Evolutionary conservation across 2,329 filamentous ascomycete genomes (phyloP).

Genomic region (Apiospora pterosperma): DNA sequence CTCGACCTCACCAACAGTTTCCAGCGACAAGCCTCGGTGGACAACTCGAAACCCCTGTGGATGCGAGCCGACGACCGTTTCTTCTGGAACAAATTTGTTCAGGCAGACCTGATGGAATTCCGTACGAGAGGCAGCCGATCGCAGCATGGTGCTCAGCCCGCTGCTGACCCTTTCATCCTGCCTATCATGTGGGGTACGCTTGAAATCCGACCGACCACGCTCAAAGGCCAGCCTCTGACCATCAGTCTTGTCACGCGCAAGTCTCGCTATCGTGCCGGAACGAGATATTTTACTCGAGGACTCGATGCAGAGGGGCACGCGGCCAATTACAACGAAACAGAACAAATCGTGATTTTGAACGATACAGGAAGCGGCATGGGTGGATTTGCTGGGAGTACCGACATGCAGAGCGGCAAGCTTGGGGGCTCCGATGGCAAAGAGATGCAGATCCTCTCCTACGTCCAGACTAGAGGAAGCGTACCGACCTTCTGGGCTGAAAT

Average conservation of each 20-base stretch:
- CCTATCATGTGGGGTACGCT: slow-evolving; percentile 97
- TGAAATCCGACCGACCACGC: slow-evolving; percentile 79
- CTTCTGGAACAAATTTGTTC: slow-evolving; percentile 96
- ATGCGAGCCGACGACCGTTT: slow-evolving; percentile 92
- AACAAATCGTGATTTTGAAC: slow-evolving; percentile 87
- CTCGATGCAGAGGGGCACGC: slow-evolving; percentile 91
- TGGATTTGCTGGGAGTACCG: slow-evolving; percentile 74
- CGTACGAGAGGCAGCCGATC: slow-evolving; percentile 61
- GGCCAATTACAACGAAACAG: slow-evolving; percentile 99
- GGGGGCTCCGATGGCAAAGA: slow-evolving; percentile 62
- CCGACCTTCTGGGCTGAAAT: slow-evolving; percentile 96
- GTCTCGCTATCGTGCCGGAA: slow-evolving; percentile 84
- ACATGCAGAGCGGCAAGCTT: slow-evolving; percentile 71
- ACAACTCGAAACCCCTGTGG: slow-evolving; percentile 76
- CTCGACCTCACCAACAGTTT: slow-evolving; percentile 96
- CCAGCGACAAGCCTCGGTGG: slow-evolving; percentile 81
- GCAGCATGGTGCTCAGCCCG: slow-evolving; percentile 67
- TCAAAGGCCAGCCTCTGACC: slow-evolving; percentile 82
- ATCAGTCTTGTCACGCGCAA: slow-evolving; percentile 85
- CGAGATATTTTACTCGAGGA: slow-evolving; percentile 90
- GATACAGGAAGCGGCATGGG: slow-evolving; percentile 71
- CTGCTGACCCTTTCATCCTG: slow-evolving; percentile 85
- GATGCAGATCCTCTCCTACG: slow-evolving; percentile 87
- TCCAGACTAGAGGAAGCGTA: slow-evolving; percentile 94
- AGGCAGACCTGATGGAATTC: slow-evolving; percentile 88